These are phyloP conservation scores for Aspergillus puulaauensis DNA, from an alignment of 2,329 filamentous ascomycete genomes.

Conservation along the genomic window DNA sequence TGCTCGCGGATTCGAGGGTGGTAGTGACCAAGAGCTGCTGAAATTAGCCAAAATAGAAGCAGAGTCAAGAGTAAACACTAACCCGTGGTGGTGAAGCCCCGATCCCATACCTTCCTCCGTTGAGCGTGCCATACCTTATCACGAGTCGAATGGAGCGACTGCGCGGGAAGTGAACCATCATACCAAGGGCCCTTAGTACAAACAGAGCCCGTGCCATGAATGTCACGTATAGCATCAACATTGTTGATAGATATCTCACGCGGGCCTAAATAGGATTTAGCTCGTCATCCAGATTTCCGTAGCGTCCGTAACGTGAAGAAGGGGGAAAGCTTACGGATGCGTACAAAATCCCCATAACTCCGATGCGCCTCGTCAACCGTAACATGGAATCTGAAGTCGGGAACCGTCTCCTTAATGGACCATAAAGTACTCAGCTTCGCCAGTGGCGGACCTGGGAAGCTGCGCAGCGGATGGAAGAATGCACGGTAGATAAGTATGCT, in stretches of 20 bases:
- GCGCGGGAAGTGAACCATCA: not conserved
- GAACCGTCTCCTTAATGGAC: not conserved
- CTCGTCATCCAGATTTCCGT: not conserved
- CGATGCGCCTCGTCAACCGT: conserved; percentile 3
- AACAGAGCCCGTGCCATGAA: not conserved
- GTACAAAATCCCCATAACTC: not conserved
- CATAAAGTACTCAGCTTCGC: not conserved
- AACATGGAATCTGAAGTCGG: not conserved
- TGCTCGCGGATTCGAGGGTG: not conserved
- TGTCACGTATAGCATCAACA: not conserved
- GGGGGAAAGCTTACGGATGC: not conserved
- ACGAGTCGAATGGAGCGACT: not conserved
- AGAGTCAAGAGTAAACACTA: not conserved
- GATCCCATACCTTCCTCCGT: not conserved
- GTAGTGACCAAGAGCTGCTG: not conserved
- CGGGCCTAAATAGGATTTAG: not conserved
- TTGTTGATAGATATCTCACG: conserved; percentile 8
- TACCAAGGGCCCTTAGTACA: conserved; percentile 1
- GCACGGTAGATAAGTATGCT: conserved; percentile 10
- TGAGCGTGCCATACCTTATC: not conserved
- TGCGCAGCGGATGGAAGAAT: conserved; percentile 14
- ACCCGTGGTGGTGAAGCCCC: not conserved
- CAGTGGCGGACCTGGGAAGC: conserved; percentile 9
- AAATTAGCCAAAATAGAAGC: not conserved
- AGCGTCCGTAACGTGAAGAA: not conserved